Evolutionary conservation across 805 yeast species (phyloP).

Genomic region (Zygoascus ofunaensis): DNA sequence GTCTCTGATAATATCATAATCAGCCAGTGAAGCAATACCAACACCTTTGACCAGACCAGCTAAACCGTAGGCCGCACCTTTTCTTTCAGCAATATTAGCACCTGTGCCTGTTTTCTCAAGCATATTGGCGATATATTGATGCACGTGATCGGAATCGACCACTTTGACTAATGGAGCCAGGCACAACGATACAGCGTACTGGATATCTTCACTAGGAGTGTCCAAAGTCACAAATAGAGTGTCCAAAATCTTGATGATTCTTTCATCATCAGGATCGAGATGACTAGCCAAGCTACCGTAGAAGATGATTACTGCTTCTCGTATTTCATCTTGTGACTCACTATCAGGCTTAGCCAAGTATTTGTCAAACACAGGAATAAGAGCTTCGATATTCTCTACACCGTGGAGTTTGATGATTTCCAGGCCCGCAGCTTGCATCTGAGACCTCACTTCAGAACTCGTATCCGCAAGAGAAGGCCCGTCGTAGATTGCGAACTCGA

Average conservation of each 20-base stretch:
- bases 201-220: constrained; percentile 86
- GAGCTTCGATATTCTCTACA: constrained; percentile 48
- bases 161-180: constrained; percentile 73
- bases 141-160: constrained; percentile 33
- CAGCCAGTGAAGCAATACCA: constrained; percentile 70
- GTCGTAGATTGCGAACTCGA: constrained; percentile 49
- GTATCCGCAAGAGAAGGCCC: constrained; percentile 52
- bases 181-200: constrained; percentile 77
- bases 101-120: constrained; percentile 53
- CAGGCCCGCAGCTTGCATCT: constrained; percentile 83
- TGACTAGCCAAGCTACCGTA: constrained; percentile 91
- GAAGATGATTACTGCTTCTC: constrained; percentile 69
- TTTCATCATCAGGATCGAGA: constrained; percentile 53
- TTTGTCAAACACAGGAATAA: constrained; percentile 74
- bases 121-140: constrained; percentile 46
- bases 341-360: constrained; percentile 35
- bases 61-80: constrained; percentile 95
- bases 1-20: constrained; percentile 65
- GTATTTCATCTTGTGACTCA: constrained; percentile 46
- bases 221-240: constrained; percentile 66
- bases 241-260: constrained; percentile 55
- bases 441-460: constrained; percentile 64
- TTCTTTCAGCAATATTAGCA: constrained; percentile 42
- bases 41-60: constrained; percentile 89
- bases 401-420: constrained; percentile 62